Base-by-base conservation (phyloP, 345 rosid genomes). In the Sonneratia caseolaris region DNA sequence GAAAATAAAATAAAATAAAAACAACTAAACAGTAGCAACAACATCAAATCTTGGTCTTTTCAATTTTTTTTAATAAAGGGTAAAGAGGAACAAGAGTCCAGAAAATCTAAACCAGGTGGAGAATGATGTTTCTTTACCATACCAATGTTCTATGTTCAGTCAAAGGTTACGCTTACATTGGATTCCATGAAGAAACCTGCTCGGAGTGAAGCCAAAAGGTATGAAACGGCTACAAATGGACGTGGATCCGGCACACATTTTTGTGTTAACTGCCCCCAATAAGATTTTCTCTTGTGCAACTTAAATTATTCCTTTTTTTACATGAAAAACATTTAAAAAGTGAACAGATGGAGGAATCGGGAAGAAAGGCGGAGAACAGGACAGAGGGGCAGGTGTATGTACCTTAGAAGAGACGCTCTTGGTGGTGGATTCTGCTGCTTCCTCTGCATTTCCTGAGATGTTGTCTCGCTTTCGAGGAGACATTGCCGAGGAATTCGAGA, bases 401-500 rank as follows among this genome's bases (percentile, higher is more conserved):
- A 70, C 77, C 79, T 74, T 72, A 68, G 42, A 69, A 72, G 71
- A 77, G 78, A 74, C 68, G 70, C 59, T 75, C 36, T 11, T 32
- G 18, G 16, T 62, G 66, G 64, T 72, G 70, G 83, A 65, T 45
- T 85, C 84, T 71, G 79, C 76, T 72, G 81, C 73, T 76, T 77
- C 84, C 64, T 75, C 79, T 1, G 42, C 68, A 49, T 57, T 43
- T 73, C 69, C 80, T 68, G 74, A 68, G 64, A 66, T 76, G 37
- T 65, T 78, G 71, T 66, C 79, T 47, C 83, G 72, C 64, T 71
- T 81, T 71, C 75, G 37, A 36, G 84, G 77, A 72, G 83, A 76
- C 80, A 65, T 22, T 61, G 85, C 42, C 51, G 77, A 40, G 24
- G 84, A 84, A 59, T 64, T 79, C 65, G 81, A 79, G 78, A 82